Conservation (phyloP, 768 basidiomycete genomes). For the Auricularia auricula-judae region DNA sequence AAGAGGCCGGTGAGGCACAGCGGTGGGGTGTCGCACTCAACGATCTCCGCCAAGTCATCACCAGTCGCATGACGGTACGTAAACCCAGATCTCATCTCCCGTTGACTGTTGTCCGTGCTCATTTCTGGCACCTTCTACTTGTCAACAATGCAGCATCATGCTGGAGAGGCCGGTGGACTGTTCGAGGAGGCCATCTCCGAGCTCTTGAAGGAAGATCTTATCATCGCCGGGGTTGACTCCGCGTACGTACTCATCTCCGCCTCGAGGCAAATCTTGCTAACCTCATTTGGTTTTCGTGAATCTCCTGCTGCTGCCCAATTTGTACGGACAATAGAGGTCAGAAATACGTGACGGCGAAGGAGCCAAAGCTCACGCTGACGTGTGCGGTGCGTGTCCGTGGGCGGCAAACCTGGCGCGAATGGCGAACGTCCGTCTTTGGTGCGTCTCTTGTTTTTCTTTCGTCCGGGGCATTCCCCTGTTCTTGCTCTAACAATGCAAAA, state of each 20-base stretch:
- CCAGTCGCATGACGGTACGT: not conserved
- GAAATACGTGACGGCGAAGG: slow-evolving; percentile 67
- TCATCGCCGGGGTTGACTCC: slow-evolving; percentile 53
- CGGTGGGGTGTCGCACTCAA: slow-evolving; percentile 65
- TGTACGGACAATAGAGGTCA: slow-evolving; percentile 36
- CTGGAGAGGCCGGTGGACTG: slow-evolving; percentile 48
- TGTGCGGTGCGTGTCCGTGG: slow-evolving; percentile 58
- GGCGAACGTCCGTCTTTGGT: slow-evolving; percentile 57
- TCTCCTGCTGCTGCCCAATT: not conserved
- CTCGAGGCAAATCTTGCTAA: not conserved
- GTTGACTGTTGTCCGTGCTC: not conserved
- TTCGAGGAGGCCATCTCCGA: slow-evolving; percentile 75
- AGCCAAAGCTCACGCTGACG: slow-evolving; percentile 51
- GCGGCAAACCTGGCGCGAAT: slow-evolving; percentile 56
- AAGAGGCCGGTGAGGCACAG: slow-evolving; percentile 59
- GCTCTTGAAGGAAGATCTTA: slow-evolving; percentile 60
- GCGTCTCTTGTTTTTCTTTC: slow-evolving; percentile 14
- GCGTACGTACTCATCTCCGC: slow-evolving; percentile 34
- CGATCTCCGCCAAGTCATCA: slow-evolving; percentile 32
- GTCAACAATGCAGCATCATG: too few species aligned
- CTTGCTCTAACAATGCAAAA: slow-evolving; percentile 21
- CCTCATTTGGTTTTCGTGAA: slow-evolving; percentile 2
- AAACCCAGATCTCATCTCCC: too few species aligned
- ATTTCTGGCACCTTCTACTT: too few species aligned
- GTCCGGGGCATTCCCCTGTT: slow-evolving; percentile 9